Evolutionary conservation across 371 early-diverging fungal species (phyloP).

Genomic region (Fennellomyces sp.): DNA sequence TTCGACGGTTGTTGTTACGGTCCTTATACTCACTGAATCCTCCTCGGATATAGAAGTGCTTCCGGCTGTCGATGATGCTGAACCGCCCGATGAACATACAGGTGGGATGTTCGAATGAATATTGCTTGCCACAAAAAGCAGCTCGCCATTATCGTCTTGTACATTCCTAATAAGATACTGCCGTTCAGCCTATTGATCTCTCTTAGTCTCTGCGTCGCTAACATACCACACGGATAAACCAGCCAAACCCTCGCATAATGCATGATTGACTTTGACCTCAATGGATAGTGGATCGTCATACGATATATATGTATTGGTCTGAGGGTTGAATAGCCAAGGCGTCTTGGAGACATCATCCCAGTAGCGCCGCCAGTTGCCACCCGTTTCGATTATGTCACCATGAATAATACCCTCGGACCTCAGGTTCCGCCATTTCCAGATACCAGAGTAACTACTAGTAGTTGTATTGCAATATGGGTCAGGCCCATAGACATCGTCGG

Average conservation of each 20-base stretch:
- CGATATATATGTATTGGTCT: slow-evolving; percentile 55
- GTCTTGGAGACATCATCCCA: slow-evolving; percentile 69
- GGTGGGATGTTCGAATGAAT: slow-evolving; percentile 34
- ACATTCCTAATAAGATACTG: slow-evolving; percentile 30
- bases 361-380: slow-evolving; percentile 52
- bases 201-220: too few relatives aligned
- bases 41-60: too few relatives aligned
- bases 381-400: slow-evolving; percentile 41
- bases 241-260: slow-evolving; percentile 47
- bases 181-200: too few relatives aligned
- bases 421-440: slow-evolving; percentile 70
- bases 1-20: too few relatives aligned
- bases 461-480: slow-evolving; percentile 42
- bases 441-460: slow-evolving; percentile 37
- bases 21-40: too few relatives aligned
- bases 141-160: slow-evolving; percentile 60
- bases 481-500: slow-evolving; percentile 51
- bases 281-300: slow-evolving; percentile 70
- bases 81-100: slow-evolving; percentile 17
- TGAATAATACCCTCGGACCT: slow-evolving; percentile 53
- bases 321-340: slow-evolving; percentile 73
- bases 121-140: slow-evolving; percentile 38
- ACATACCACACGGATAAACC: slow-evolving; percentile 71
- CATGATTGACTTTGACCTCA: slow-evolving; percentile 60
- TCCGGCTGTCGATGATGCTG: too few relatives aligned